Evolutionary conservation across 768 basidiomycete genomes (phyloP).

Genomic region (Pisolithus albus): DNA sequence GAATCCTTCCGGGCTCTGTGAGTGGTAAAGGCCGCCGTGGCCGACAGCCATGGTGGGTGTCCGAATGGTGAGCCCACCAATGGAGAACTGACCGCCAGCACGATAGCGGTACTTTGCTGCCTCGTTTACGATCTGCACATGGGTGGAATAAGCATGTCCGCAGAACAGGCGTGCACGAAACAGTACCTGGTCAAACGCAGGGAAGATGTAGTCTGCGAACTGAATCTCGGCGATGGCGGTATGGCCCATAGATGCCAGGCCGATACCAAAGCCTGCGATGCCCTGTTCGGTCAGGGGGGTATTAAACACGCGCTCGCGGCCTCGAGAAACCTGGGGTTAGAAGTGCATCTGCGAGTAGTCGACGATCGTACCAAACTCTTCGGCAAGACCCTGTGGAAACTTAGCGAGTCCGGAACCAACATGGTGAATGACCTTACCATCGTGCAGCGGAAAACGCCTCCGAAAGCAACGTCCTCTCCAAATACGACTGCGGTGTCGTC

Average conservation of each 20-base stretch:
- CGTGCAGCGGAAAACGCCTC: constrained; percentile 90
- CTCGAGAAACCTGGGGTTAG: constrained; percentile 31
- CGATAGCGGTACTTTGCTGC: constrained; percentile 91
- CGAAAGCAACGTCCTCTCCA: constrained; percentile 88
- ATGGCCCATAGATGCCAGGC: constrained; percentile 87
- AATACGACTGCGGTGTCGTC: constrained; percentile 88
- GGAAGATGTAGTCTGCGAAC: constrained; percentile 87
- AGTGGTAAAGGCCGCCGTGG: constrained; percentile 91
- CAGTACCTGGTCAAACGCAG: constrained; percentile 86
- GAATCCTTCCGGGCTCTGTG: constrained; percentile 91
- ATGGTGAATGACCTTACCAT: constrained; percentile 49
- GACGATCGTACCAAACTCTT: constrained; percentile 71
- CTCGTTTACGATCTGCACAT: constrained; percentile 77
- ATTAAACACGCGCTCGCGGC: constrained; percentile 90
- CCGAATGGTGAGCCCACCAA: constrained; percentile 76
- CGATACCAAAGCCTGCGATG: constrained; percentile 92
- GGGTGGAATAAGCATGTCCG: not conserved
- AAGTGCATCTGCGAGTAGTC: not conserved
- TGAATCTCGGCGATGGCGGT: constrained; percentile 93
- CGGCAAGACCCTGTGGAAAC: constrained; percentile 64
- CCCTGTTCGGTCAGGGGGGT: constrained; percentile 91
- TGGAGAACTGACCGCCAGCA: constrained; percentile 76
- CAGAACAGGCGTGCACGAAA: not conserved
- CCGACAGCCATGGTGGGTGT: constrained; percentile 90
- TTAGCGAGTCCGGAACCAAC: constrained; percentile 1